Evolutionary conservation across 2,329 filamentous ascomycete species (phyloP), one percentile per base, ranked within the genome.

Genomic region (Claviceps sp.): DNA sequence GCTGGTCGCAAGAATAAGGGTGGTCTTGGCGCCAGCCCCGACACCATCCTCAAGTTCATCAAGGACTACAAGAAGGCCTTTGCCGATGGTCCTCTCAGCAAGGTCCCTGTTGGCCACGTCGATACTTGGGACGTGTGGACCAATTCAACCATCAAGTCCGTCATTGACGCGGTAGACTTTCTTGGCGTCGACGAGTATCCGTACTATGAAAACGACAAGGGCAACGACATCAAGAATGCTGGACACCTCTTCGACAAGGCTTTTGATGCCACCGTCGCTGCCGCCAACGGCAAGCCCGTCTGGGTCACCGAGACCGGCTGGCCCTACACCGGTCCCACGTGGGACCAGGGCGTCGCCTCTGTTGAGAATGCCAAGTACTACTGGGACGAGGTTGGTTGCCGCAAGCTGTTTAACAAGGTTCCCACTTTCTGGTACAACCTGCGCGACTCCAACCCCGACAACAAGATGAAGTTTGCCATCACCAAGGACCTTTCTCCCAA

Each of bases 221-320:
- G 68, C 63, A 80, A 80, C 68, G 55, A 59, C 59, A 81, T 84
- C 60, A 70, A 75, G 51, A 74, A 79, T 60, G 71, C 75, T 7
- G 71, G 68, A 54, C 62, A 67, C 51, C 72, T 81, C 50, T 85
- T 84, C 68, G 69, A 74, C 63, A 61, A 60, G 52, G 74, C 74
- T 44, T 75, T 66, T 60, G 59, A 72, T 46, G 67, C 68, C 49
- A 69, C 71, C 55, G 46, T 68, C 49, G 71, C 64, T 39, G 76
- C 72, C 46, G 72, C 73, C 58, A 63, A 64, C 29, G 72, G 69
- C 59, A 78, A 78, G 69, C 73, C 71, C 55, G 72, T 82, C 59
- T 80, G 79, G 75, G 70, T 82, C 46, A 80, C 78, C 20, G 80
- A 85, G 72, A 82, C 78, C 13, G 81, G 82, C 60, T 85, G 80